phyloP scores from a whole-genome alignment of 2,329 filamentous ascomycete genomes.

The Aspergillus aculeatus region DNA sequence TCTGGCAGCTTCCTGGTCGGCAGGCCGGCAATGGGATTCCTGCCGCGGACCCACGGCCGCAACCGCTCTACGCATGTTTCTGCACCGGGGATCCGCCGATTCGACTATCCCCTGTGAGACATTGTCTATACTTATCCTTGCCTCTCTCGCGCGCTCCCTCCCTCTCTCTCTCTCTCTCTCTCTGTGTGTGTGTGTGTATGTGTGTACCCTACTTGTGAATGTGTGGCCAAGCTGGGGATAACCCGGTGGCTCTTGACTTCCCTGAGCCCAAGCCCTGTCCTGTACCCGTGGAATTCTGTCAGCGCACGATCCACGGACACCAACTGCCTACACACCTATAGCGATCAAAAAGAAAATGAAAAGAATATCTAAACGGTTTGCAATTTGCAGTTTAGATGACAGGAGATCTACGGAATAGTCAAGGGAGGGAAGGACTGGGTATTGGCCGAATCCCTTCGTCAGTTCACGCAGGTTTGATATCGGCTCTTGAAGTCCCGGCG shows the following conservation, averaged over 20 bases:
- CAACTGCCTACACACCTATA: neutral
- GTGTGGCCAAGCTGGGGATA: neutral
- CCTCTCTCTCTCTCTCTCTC: neutral
- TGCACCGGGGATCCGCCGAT: neutral
- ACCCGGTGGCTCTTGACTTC: neutral
- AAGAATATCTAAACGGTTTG: neutral
- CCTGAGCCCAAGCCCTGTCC: neutral
- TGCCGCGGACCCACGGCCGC: neutral
- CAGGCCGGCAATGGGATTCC: neutral
- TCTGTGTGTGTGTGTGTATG: neutral
- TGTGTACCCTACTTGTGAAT: neutral
- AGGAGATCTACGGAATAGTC: neutral
- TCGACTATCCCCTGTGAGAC: neutral
- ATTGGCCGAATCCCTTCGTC: no score
- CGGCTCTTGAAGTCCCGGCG: no score
- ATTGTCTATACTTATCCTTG: neutral
- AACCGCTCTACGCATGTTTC: neutral
- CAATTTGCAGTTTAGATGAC: neutral
- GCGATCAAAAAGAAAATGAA: neutral
- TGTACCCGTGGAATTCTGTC: neutral
- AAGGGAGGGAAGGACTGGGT: no score
- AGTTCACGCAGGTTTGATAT: no score
- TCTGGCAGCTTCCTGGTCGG: slow-evolving; percentile 1
- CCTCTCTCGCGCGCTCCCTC: neutral
- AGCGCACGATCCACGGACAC: neutral